Evolutionary conservation across 2,329 filamentous ascomycete species (phyloP), one percentile per base, ranked within the genome.

Genomic region (Chaetomiaceae sp.): DNA sequence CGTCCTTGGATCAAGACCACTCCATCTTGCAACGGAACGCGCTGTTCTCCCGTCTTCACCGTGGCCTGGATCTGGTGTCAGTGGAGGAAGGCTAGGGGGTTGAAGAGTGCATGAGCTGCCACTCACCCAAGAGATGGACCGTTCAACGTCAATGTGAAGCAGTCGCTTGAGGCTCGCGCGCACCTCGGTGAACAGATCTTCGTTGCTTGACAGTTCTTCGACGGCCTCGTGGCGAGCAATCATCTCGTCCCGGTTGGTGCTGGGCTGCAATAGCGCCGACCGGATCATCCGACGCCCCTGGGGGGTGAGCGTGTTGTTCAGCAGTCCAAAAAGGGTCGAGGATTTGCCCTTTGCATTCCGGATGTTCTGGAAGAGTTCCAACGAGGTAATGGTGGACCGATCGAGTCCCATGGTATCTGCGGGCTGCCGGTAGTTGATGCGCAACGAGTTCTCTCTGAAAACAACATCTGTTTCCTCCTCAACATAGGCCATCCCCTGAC

Each of bases 381-480:
- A 74, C 0, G 89, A 89, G 33, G 85, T 79, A 23, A 96, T 89
- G 0, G 91, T 95, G 0, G 89, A 86, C 2, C 93, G 77, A 62
- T 96, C 92, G 60, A 97, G 95, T 80, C 95, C 89, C 91, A 97
- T 96, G 0, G 89, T 88, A 20, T 92, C 87, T 63, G 95, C 88
- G 0, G 89, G 90, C 1, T 90, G 86, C 61, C 92, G 85, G 59
- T 95, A 96, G 56, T 83, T 85, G 62, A 97, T 86, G 3, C 89
- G 82, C 27, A 97, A 77, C 17, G 91, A 91, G 64, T 93, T 85
- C n/a, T 78, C 74, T 3, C 82, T 76, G 63, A 96, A 93, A 0
- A 77, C 81, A 53, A 85, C 76, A 4, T 75, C 75, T 54, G 89
- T 76, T 6, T 82, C 80, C 1, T 85, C 68, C 51, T 95, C 87